Conservation (phyloP, 108 stramenopile genomes). For the Stephanodiscus triporus region DNA sequence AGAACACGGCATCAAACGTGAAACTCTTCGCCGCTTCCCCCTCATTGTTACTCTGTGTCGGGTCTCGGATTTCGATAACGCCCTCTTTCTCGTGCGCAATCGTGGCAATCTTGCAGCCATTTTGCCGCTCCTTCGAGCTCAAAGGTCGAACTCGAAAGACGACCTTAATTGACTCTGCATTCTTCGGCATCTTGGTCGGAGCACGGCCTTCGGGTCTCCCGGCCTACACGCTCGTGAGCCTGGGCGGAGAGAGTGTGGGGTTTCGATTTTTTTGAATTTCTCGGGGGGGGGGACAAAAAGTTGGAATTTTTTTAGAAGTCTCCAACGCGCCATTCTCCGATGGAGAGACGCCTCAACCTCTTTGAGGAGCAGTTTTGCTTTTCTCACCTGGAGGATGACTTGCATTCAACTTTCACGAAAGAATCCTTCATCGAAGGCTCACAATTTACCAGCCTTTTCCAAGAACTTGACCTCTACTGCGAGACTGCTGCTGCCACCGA, state of each 20-base stretch:
- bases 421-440: background rate
- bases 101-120: slow-evolving; percentile 69
- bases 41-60: slow-evolving; percentile 46
- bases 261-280: too few relatives aligned
- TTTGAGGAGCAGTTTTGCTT: background rate
- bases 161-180: slow-evolving; percentile 86
- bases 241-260: too few relatives aligned
- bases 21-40: slow-evolving; percentile 79
- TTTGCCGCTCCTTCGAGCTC: slow-evolving; percentile 89
- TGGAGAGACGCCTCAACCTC: slow-evolving; percentile 66
- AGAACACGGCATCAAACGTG: slow-evolving; percentile 95
- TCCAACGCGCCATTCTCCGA: slow-evolving; percentile 39
- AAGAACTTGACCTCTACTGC: slow-evolving; percentile 3
- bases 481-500: background rate
- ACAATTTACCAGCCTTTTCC: background rate
- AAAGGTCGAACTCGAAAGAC: slow-evolving; percentile 96
- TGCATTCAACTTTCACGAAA: background rate
- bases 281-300: too few relatives aligned
- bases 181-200: slow-evolving; percentile 26
- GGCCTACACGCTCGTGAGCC: too few relatives aligned
- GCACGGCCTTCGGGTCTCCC: too few relatives aligned
- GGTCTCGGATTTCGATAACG: slow-evolving; percentile 72
- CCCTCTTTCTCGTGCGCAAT: slow-evolving; percentile 65
- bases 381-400: background rate
- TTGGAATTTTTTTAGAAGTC: too few relatives aligned